Base-by-base conservation (phyloP, 192 early-diverging fungal species). In the Podila epigama region DNA sequence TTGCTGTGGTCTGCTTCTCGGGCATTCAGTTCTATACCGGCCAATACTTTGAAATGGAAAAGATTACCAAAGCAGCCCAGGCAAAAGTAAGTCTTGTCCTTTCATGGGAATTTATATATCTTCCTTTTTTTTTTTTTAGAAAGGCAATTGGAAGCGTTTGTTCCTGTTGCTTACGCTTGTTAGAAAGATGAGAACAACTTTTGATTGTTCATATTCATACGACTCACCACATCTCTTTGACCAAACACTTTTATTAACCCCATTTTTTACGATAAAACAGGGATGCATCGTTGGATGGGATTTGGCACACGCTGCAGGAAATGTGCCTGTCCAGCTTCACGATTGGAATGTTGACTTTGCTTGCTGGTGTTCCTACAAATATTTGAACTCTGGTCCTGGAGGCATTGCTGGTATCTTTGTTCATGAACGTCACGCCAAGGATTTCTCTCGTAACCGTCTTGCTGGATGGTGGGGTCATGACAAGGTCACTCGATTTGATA, bases 331-430 rank as follows among this genome's bases (percentile, higher is more conserved):
- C 52, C 66, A 87, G 39, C 81, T 99, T 64, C 95, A 98, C 80
- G 94, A 95, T 72, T 99, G 97, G 97, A 83, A 89, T 35, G 95
- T 96, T 12, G 97, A 99, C 72, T 98, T 98, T 90, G 97, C 97
- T 12, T 92, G 90, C 71, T 98, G 97, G 97, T 98, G 96, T 86
- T 92, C 96, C 5, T 99, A 99, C 89, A 99, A 99, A 79, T 99
- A 99, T 79, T 82, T 99, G 50, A 99, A 99, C 73, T 88, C 95
- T n/a, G 96, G 97, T 4, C 94, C 97, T 0, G 97, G 97, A 40
- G 92, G 92, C 39, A 97, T 99, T 62, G 94, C 89, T 16, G 94
- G 94, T 3, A 87, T 93, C 9, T 99, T 96, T 81, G 89, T 99
- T 8, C 95, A 99, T 60, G 88, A 93, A 70, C 89, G 88, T 63